Conservation (phyloP, 257 asterid species). For the Mitragyna speciosa region DNA sequence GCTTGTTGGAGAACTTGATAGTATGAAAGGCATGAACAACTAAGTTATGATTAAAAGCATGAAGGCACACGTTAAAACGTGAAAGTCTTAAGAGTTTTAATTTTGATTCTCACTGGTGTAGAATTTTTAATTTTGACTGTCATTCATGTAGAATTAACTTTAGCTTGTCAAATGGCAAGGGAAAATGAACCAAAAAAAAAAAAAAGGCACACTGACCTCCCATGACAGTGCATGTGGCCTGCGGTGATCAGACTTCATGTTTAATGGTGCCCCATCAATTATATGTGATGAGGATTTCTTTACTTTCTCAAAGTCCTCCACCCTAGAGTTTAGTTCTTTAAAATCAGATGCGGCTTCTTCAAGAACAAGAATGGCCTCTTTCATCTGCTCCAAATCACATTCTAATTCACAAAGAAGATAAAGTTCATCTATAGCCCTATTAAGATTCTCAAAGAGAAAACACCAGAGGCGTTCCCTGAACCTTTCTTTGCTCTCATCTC, state of each 20-base stretch:
- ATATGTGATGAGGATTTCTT: conserved; percentile 60
- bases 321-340: conserved; percentile 75
- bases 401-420: conserved; percentile 98
- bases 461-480: conserved; percentile 98
- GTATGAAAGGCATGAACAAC: background rate
- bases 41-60: background rate
- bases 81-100: background rate
- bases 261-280: conserved; percentile 54
- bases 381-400: conserved; percentile 92
- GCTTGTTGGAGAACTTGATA: background rate
- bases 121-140: background rate
- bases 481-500: conserved; percentile 84
- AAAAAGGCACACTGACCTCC: conserved; percentile 69
- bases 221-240: conserved; percentile 99
- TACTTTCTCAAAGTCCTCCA: conserved; percentile 81
- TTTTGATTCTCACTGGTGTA: too few relatives aligned
- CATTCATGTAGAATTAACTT: background rate
- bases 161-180: conserved; percentile 1
- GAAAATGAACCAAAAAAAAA: background rate
- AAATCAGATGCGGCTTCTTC: conserved; percentile 98
- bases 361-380: conserved; percentile 93
- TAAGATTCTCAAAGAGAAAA: conserved; percentile 96
- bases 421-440: conserved; percentile 95
- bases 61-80: background rate
- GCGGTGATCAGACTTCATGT: conserved; percentile 87